Evolutionary conservation across 2,329 filamentous ascomycete genomes (phyloP).

Genomic region (Tolypocladium endophyticum): DNA sequence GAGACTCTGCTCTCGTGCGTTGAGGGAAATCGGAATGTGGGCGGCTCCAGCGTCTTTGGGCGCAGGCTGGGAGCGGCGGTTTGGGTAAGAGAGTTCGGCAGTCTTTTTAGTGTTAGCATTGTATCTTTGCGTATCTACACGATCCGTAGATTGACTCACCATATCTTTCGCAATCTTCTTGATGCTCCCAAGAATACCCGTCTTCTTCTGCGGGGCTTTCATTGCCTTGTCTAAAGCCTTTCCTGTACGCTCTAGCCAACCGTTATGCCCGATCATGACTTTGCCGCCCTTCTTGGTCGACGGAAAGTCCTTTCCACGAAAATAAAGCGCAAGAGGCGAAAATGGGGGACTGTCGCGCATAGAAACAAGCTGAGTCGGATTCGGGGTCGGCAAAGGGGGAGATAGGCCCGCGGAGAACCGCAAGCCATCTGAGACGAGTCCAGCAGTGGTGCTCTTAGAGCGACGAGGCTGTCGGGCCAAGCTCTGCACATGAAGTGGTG

Average conservation of each 20-base stretch:
- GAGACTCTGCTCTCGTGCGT: slow-evolving; percentile 45
- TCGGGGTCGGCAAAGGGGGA: background rate
- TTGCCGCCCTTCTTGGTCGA: slow-evolving; percentile 32
- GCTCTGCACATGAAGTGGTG: slow-evolving; percentile 5
- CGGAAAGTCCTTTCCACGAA: slow-evolving; percentile 27
- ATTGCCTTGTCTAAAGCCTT: slow-evolving; percentile 10
- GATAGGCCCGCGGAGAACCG: background rate
- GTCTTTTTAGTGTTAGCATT: slow-evolving; percentile 6
- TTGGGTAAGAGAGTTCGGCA: slow-evolving; percentile 26
- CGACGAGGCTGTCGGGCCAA: slow-evolving; percentile 12
- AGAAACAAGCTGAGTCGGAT: background rate
- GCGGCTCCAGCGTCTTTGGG: slow-evolving; percentile 17
- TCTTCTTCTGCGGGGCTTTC: slow-evolving; percentile 24
- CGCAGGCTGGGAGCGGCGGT: slow-evolving; percentile 19
- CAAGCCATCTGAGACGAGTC: background rate
- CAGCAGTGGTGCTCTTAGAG: slow-evolving; percentile 19
- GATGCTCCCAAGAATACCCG: slow-evolving; percentile 32
- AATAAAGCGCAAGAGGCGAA: slow-evolving; percentile 32
- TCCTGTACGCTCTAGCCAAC: slow-evolving; percentile 42
- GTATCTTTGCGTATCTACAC: background rate
- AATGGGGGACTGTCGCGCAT: slow-evolving; percentile 17
- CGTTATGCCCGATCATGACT: slow-evolving; percentile 42
- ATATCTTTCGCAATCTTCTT: slow-evolving; percentile 45
- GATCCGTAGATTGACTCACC: slow-evolving; percentile 21
- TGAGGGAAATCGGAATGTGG: slow-evolving; percentile 37